Base-by-base conservation (phyloP, 176 grass and related monocot genomes). In the Coix lacrymajobi region DNA sequence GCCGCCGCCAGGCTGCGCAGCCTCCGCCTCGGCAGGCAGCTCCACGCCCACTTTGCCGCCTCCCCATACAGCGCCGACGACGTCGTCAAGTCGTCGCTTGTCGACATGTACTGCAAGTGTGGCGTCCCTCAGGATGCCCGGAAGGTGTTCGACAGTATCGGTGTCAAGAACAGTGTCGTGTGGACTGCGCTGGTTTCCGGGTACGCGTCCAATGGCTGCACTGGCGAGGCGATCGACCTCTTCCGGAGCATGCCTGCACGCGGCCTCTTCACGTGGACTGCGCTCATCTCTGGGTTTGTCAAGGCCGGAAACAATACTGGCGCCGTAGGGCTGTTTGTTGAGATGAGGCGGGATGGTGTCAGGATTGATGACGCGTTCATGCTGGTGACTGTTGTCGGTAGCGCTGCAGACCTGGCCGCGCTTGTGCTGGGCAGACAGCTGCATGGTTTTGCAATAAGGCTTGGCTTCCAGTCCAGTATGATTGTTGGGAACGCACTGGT, bases 31-130 rank as follows among this genome's bases (percentile, higher is more conserved):
- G 90, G 96, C 34, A 98, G 83, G 72, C 96, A 98, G 85, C 81
- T 85, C 0, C 96, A 98, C 38, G 86, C 75, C 22, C 60, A 90
- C 36, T 92, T 91, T 66, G 20, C 76, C 4, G 25, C 76, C 2
- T 95, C 76, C 24, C 85, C 87, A 0, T 91, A 90, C 71, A 86
- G 45, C 26, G 28, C 34, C 0, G 92, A 98, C n/a, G 63, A 79
- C 22, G 87, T 98, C 1, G 82, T 93, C 16, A 94, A 90, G 75
- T 98, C 92, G 4, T 95, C 96, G 0, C 89, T 98, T 38, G 34
- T 95, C 6, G 89, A 98, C 36, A 98, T 98, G 96, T 98, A 95
- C 68, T 93, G 89, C 48, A 95, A 95, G 48, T 93, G 96, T 28
- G 79, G 87, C 17, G 45, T 71, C 9, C 79, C 62, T 0, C 63